Base-by-base conservation (phyloP, 1,139 yeast genomes). In the Yamadazyma oceani region DNA sequence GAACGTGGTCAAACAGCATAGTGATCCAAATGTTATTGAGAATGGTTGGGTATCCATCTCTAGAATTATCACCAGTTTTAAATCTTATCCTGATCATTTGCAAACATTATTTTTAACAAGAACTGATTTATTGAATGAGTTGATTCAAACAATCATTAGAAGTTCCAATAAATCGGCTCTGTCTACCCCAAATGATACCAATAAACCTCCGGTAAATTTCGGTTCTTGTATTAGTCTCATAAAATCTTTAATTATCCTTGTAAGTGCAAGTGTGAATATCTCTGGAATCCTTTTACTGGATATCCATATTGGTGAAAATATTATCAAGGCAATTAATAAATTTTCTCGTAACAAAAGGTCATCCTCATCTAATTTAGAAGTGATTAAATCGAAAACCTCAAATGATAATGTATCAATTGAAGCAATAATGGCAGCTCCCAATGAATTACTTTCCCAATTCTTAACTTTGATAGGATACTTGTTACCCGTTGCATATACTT, bases 391-490 rank as follows among this genome's bases (percentile, higher is more conserved):
- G 3, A 38, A 34, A 6, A 32, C 43, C 13, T 30, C 42, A 19
- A 54, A 53, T 30, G 64, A 58, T 17, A 52, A 55, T 2, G 54
- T 76, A 0, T 66, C 83, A 2, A 72, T 83, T 30, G 95, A 86
- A 51, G 78, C 87, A 0, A 62, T 89, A 30, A 84, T 88, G 79
- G 80, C 83, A 37, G 78, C 82, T 4, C 90, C 94, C 1, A 82
- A 82, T 47, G 86, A 82, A 17, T 57, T 86, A 26, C 59, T 85
- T 23, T 51, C 76, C 1, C 71, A 79, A 17, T 68, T 84, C 17
- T 58, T 88, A 16, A 69, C 75, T 28, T 63, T 87, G 34, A 64
- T 85, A 22, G 75, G 80, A 0, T 70, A 77, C 33, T 49, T 86
- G 7, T 60, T 86, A 23, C 90, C 92, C 0, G 58, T 67, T 3